A percentile compares a stretch with the other conserved stretches of the same genome.
Evolutionary conservation across 805 yeast genomes (phyloP).

Genomic region (Kockiozyma suomiensis): DNA sequence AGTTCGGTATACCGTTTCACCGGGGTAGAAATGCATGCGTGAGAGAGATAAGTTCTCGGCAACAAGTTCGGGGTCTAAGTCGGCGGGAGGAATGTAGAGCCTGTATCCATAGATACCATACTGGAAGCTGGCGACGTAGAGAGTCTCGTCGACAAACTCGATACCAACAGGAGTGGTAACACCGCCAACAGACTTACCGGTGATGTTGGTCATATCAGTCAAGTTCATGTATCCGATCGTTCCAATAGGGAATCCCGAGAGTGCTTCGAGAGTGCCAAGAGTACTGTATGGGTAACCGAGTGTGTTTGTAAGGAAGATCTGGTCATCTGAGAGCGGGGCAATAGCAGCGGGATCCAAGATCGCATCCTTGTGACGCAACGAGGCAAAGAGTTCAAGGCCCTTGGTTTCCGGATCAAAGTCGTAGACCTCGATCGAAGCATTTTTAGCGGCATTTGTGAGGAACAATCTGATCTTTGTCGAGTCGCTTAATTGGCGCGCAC

Average conservation of each 20-base stretch:
- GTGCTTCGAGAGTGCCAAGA: constrained; percentile 17
- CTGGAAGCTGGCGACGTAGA: constrained; percentile 26
- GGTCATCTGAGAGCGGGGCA: constrained; percentile 26
- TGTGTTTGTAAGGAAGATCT: constrained; percentile 29
- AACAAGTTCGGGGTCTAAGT: constrained; percentile 23
- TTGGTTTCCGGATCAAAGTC: constrained; percentile 23
- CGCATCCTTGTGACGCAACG: constrained; percentile 28
- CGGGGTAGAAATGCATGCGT: constrained; percentile 33
- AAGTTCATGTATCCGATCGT: constrained; percentile 33
- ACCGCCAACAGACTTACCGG: constrained; percentile 28
- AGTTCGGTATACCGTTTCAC: constrained; percentile 29
- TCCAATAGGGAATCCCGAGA: constrained; percentile 31
- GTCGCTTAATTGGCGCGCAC: constrained; percentile 9
- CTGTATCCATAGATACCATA: constrained; percentile 29
- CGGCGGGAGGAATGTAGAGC: constrained; percentile 30
- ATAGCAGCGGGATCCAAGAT: constrained; percentile 28
- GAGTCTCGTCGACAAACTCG: constrained; percentile 23
- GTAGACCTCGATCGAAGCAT: constrained; percentile 32
- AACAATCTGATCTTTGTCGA: constrained; percentile 24
- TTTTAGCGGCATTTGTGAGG: constrained; percentile 29
- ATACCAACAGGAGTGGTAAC: constrained; percentile 32
- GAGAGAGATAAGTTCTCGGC: constrained; percentile 27
- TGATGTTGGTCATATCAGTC: constrained; percentile 31
- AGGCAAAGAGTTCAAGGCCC: constrained; percentile 11
- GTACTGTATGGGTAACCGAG: constrained; percentile 28